Conservation (phyloP, 2,329 filamentous ascomycete genomes). For the Phialophora tarda region DNA sequence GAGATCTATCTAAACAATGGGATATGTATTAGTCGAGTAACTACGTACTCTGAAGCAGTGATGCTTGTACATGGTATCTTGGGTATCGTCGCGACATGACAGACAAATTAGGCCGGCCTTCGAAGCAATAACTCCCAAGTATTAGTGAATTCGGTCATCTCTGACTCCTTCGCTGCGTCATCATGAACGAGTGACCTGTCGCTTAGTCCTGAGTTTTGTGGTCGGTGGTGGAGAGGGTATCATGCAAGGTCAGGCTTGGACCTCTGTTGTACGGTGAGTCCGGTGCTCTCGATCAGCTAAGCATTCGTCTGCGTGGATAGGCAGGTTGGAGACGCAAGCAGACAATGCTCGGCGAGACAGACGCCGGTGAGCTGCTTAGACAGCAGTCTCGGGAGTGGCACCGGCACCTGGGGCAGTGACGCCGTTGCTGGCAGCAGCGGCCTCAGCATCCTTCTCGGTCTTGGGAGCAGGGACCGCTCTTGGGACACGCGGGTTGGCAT, state of each 20-base stretch:
- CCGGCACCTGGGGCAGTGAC: constrained; percentile 12
- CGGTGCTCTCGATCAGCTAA: constrained; percentile 1
- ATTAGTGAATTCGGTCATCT: constrained; percentile 1
- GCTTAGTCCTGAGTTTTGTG: constrained; percentile 4
- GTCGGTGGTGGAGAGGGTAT: background rate
- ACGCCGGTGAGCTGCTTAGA: constrained; percentile 15
- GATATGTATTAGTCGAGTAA: constrained; percentile 16
- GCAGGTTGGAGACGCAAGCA: background rate
- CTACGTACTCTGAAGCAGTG: background rate
- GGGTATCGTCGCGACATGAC: constrained; percentile 24
- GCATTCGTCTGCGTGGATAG: background rate
- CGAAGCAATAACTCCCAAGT: constrained; percentile 7
- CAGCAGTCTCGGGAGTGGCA: constrained; percentile 16
- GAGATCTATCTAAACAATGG: background rate
- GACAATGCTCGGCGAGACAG: background rate
- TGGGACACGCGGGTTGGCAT: constrained; percentile 22
- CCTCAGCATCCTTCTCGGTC: constrained; percentile 32
- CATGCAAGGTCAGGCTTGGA: constrained; percentile 1
- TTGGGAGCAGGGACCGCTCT: background rate
- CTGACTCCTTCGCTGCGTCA: constrained; percentile 5
- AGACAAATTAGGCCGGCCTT: constrained; percentile 14
- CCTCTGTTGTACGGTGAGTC: background rate
- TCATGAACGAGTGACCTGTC: constrained; percentile 23
- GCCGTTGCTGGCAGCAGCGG: constrained; percentile 17
- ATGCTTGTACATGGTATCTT: constrained; percentile 18